These are phyloP conservation scores for Sequoiadendron giganteum DNA, from an alignment of 75 land plant genomes.

Conservation along the genomic window DNA sequence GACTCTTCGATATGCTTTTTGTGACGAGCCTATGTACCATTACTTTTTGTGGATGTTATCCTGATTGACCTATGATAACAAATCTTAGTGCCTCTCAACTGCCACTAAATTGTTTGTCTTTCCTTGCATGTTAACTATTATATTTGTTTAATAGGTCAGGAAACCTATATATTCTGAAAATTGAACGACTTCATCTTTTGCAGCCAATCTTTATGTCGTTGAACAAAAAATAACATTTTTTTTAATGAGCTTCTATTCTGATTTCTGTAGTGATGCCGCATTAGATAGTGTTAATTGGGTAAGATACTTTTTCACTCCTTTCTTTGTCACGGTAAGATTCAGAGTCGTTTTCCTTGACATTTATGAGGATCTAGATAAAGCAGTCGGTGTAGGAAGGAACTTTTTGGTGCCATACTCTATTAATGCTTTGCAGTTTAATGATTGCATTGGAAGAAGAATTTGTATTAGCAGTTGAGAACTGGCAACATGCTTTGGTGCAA, in stretches of 20 bases:
- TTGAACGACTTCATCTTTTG: no score
- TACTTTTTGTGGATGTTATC: not conserved
- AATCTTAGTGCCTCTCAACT: not conserved
- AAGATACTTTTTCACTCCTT: not conserved
- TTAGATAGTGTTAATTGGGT: not conserved
- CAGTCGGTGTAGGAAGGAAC: not conserved
- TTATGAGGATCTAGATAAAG: not conserved
- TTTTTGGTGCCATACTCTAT: not conserved
- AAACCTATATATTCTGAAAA: no score
- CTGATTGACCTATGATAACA: not conserved
- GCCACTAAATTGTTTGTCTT: not conserved
- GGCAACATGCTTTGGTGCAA: not conserved
- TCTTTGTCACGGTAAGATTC: not conserved
- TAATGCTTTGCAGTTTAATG: not conserved
- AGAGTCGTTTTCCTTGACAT: not conserved
- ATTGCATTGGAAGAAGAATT: not conserved
- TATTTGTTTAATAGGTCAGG: not conserved
- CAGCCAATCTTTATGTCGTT: no score
- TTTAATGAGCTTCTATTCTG: not conserved
- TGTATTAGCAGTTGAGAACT: not conserved
- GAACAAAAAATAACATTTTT: not conserved
- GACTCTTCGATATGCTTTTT: no score
- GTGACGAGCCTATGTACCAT: no score
- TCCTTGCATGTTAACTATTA: not conserved
- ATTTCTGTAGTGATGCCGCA: not conserved